Evolutionary conservation across 73 alveolate genomes (phyloP), one percentile per base, ranked within the genome.

Genomic region (Symbiodinium natans): DNA sequence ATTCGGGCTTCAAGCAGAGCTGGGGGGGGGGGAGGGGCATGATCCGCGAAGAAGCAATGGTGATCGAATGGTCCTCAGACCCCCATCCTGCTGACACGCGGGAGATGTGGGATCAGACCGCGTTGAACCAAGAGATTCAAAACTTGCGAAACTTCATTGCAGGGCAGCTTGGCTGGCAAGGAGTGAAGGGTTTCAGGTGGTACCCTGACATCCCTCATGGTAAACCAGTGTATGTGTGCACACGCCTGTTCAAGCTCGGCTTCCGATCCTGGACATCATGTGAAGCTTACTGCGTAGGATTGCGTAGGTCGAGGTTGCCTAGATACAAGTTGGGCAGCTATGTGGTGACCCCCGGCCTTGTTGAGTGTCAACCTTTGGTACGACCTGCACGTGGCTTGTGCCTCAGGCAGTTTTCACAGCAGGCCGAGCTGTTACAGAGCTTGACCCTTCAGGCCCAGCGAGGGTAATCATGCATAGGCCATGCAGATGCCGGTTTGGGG

Each of bases 21-120:
- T 29, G 25, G 3, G 93, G 31, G 93, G 31, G 25, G 84, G 84
- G 84, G 10, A n/a, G 27, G 36, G 41, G 21, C 84, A 86, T 86
- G 93, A 86, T 86, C 33, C 93, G 93, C 52, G 93, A 86, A 86
- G 93, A 86, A 54, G 93, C 93, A 52, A 46, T 46, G 93, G 93
- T 86, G 83, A 46, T 86, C n/a, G 93, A 86, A 74, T 86, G 93
- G 93, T 52, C 93, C 29, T 86, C 93, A 52, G 93, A 86, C 93
- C 93, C 93, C 23, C 93, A 86, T 86, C 93, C 93, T 9, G 83
- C 82, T 33, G 84, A 74, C 84, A 74, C 42, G 40, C 43, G 31
- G 25, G 84, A 74, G 84, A 63, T 63, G 77, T 63, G 77, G 77
- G 77, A 63, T 63, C 77, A 63, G 77, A 29, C 77, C 34, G 77